These are phyloP conservation scores for Coemansia asiatica DNA, from an alignment of 192 early-diverging fungal genomes.

Conservation along the genomic window DNA sequence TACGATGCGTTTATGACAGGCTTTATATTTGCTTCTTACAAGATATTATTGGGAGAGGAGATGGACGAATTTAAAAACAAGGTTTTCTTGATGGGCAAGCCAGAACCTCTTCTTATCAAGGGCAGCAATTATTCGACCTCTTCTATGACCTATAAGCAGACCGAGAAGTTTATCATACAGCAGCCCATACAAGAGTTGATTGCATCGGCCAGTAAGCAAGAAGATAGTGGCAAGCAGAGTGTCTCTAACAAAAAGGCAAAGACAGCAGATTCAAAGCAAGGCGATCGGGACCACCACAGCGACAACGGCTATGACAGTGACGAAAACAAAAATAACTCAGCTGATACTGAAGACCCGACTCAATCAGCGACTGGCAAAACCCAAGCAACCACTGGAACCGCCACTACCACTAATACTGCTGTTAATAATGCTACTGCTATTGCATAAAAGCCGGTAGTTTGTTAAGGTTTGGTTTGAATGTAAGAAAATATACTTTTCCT, in stretches of 20 bases:
- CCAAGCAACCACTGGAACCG: not conserved
- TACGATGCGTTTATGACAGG: slow-evolving; percentile 99
- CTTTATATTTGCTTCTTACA: slow-evolving; percentile 69
- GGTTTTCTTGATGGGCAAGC: slow-evolving; percentile 76
- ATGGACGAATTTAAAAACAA: slow-evolving; percentile 67
- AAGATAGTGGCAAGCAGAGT: not conserved
- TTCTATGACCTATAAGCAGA: slow-evolving; percentile 48
- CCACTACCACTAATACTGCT: no score
- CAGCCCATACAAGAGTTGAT: not conserved
- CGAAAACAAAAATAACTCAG: not conserved
- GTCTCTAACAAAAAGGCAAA: slow-evolving; percentile 1
- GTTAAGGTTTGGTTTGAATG: no score
- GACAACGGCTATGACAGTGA: not conserved
- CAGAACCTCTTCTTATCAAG: slow-evolving; percentile 45
- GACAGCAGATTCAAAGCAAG: not conserved
- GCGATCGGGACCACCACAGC: not conserved
- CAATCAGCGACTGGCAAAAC: not conserved
- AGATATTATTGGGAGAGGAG: slow-evolving; percentile 46
- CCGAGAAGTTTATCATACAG: slow-evolving; percentile 6
- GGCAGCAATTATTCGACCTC: slow-evolving; percentile 26
- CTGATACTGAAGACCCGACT: not conserved
- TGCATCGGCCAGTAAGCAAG: not conserved
- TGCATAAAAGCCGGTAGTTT: no score
- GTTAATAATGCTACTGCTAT: no score
- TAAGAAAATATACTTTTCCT: no score